These are phyloP conservation scores for Gentiana straminea DNA, from an alignment of 257 asterid genomes.

Conservation along the genomic window DNA sequence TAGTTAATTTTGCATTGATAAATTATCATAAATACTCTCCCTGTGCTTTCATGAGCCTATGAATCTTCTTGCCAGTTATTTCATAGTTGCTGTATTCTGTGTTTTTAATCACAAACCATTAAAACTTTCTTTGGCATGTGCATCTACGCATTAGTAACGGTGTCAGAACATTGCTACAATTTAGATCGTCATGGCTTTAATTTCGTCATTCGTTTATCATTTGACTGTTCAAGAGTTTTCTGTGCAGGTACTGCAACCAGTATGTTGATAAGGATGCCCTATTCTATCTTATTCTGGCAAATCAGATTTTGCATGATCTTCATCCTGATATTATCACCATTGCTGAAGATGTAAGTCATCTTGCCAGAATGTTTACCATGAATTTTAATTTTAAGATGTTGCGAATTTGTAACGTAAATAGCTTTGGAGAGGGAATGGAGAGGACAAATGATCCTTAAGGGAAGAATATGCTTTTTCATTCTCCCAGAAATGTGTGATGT, in stretches of 20 bases:
- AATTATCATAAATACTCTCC: conserved; percentile 3
- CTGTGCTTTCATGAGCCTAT: not conserved
- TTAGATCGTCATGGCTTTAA: not conserved
- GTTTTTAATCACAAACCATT: not conserved
- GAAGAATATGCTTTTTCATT: too few species aligned
- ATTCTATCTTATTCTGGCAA: conserved; percentile 76
- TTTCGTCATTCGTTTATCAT: not conserved
- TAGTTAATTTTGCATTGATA: conserved; percentile 3
- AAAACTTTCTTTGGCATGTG: too few species aligned
- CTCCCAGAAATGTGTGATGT: too few species aligned
- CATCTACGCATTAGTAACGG: not conserved
- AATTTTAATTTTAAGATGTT: too few species aligned
- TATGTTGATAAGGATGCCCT: conserved; percentile 90
- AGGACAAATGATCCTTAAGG: too few species aligned
- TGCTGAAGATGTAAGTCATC: conserved; percentile 89
- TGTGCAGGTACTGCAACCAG: conserved; percentile 87
- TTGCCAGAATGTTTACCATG: not conserved
- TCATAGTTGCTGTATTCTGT: not conserved
- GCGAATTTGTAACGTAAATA: too few species aligned
- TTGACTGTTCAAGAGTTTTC: conserved; percentile 1
- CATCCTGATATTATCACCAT: conserved; percentile 86
- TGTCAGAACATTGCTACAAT: not conserved
- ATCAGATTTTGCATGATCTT: conserved; percentile 75
- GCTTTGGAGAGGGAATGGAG: too few species aligned
- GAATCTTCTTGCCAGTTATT: not conserved